Conservation (phyloP, 108 stramenopile species). For the Nitzschia inconspicua region DNA sequence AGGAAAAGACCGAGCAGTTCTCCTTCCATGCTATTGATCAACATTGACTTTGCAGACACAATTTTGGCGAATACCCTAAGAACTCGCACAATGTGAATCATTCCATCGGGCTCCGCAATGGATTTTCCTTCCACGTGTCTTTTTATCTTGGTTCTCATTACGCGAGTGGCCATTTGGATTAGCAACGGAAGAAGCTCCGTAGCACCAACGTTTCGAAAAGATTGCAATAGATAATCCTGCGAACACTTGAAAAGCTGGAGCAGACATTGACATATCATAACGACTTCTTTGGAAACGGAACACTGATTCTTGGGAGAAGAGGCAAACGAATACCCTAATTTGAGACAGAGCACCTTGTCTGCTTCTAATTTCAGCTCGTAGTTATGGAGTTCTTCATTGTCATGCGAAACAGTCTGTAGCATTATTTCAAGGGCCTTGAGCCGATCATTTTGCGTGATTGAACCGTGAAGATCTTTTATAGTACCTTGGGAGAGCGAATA, state of each 20-base stretch:
- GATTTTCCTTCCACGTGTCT: constrained; percentile 1
- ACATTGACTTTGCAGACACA: constrained; percentile 21
- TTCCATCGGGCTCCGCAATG: neutral
- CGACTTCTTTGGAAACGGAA: constrained; percentile 5
- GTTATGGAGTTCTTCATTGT: constrained; percentile 28
- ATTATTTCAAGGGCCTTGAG: constrained; percentile 16
- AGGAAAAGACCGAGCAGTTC: constrained; percentile 14
- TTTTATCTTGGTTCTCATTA: neutral
- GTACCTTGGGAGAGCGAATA: no score
- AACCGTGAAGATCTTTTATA: constrained; percentile 28
- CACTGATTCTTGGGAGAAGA: neutral
- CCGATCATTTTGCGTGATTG: constrained; percentile 26
- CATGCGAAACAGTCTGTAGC: constrained; percentile 24
- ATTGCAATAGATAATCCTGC: constrained; percentile 16
- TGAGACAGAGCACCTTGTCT: constrained; percentile 30
- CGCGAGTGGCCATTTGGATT: constrained; percentile 18
- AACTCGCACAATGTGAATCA: constrained; percentile 10
- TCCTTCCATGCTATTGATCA: constrained; percentile 13
- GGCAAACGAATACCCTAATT: constrained; percentile 34
- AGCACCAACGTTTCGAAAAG: constrained; percentile 33
- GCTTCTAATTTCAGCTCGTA: constrained; percentile 30
- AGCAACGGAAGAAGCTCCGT: constrained; percentile 35
- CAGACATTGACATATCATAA: constrained; percentile 23
- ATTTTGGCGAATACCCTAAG: constrained; percentile 32
- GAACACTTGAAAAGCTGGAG: constrained; percentile 26